A percentile compares a stretch with the other conserved stretches of the same genome.
Evolutionary conservation across 441 rosid genomes (phyloP).

Genomic region (Euphorbia celastroides): DNA sequence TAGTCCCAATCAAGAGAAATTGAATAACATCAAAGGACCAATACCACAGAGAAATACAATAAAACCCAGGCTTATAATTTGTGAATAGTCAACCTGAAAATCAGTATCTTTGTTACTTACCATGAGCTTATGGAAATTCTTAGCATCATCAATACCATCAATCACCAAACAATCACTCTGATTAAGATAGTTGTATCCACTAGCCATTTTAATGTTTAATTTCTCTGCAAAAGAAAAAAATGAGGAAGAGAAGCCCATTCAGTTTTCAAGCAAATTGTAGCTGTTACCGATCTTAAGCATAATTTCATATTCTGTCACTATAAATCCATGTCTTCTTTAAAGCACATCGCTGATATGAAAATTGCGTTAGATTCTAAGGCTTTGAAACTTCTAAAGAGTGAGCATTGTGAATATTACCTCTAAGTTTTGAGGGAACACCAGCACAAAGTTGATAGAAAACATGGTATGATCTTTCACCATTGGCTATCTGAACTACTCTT

Average conservation of each 20-base stretch:
- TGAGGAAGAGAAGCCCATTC: neutral
- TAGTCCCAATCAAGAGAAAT: slow-evolving; percentile 10
- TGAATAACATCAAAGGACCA: slow-evolving; percentile 13
- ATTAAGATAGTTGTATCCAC: slow-evolving; percentile 74
- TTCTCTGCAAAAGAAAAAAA: slow-evolving; percentile 48
- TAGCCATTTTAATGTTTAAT: slow-evolving; percentile 69
- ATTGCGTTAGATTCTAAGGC: slow-evolving; percentile 10
- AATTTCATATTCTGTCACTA: neutral
- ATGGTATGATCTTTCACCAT: slow-evolving; percentile 92
- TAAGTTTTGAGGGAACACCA: slow-evolving; percentile 79
- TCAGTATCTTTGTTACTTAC: slow-evolving; percentile 34
- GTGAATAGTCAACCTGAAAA: slow-evolving; percentile 1
- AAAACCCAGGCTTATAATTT: slow-evolving; percentile 7
- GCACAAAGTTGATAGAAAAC: slow-evolving; percentile 93
- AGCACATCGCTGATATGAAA: neutral
- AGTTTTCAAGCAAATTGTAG: slow-evolving; percentile 4
- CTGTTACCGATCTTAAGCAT: slow-evolving; percentile 7
- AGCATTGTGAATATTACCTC: slow-evolving; percentile 45
- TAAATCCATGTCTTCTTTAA: neutral
- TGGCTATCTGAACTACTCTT: slow-evolving; percentile 83
- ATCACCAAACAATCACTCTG: slow-evolving; percentile 82
- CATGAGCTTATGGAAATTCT: slow-evolving; percentile 58
- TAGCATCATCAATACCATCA: slow-evolving; percentile 72
- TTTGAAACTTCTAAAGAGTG: slow-evolving; percentile 6
- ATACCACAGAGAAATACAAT: slow-evolving; percentile 5